phyloP scores from a whole-genome alignment of 345 rosid species.

The Excoecaria cochinchinensis region DNA sequence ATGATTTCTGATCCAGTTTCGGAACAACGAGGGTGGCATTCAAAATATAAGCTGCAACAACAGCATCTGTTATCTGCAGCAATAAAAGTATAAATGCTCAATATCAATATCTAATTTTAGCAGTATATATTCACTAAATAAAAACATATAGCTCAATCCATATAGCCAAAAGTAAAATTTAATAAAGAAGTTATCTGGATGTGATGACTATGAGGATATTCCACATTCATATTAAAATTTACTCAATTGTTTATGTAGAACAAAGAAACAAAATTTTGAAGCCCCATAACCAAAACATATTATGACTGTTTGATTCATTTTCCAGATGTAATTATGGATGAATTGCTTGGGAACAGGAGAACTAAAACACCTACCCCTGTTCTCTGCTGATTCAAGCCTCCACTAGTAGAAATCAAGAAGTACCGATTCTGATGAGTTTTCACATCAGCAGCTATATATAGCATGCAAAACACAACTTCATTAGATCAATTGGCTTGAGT shows the following conservation, averaged over 20 bases:
- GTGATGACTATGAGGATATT: neutral
- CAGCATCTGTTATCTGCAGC: slow-evolving; percentile 38
- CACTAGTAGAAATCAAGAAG: slow-evolving; percentile 82
- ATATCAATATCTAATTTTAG: slow-evolving; percentile 6
- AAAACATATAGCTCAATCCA: neutral
- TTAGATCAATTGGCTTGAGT: too few species aligned
- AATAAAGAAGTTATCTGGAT: neutral
- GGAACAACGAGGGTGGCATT: slow-evolving; percentile 93
- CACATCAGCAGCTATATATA: slow-evolving; percentile 38
- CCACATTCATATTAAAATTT: neutral
- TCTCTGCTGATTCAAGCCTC: slow-evolving; percentile 93
- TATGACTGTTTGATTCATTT: neutral
- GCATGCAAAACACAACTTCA: too few species aligned
- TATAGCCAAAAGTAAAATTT: neutral
- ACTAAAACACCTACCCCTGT: slow-evolving; percentile 64
- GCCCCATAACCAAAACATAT: neutral
- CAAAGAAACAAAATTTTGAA: neutral
- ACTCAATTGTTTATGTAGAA: neutral
- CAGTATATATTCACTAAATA: neutral
- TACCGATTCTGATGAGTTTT: slow-evolving; percentile 59
- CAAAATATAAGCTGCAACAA: slow-evolving; percentile 85
- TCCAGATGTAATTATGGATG: neutral
- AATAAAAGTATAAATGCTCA: neutral
- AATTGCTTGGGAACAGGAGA: neutral
- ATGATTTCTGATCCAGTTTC: slow-evolving; percentile 79